Base-by-base conservation (phyloP, 345 rosid species). In the Camelina hispida region DNA sequence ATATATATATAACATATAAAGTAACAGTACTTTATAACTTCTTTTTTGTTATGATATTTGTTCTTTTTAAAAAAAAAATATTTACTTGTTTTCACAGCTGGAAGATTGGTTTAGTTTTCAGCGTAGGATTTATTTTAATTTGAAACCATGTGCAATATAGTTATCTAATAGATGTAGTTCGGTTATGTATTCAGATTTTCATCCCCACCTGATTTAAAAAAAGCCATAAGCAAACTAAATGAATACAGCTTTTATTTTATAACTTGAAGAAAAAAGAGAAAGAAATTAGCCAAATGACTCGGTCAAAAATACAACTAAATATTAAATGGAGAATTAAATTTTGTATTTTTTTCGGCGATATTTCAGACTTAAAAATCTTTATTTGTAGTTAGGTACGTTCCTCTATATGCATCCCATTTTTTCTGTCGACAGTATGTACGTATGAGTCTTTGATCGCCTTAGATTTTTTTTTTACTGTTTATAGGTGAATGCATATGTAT, bases 291-390 rank as follows among this genome's bases (percentile, higher is more conserved):
- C 17, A 23, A 57, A 57, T 13, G 59, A 47, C 59, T n/a, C 20
- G 60, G 25, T n/a, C 61, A 67, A 50, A 16, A 34, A 32, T 47
- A 74, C 58, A 58, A 58, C 32, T 37, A 17, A 9, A 58, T 22
- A 58, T 56, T 42, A 13, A 66, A 58, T 37, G 25, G n/a, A 23
- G 44, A 50, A 58, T 8, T 37, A 11, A 34, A 4, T 55, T 30
- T 71, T 57, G 9, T 1, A 66, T 37, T 57, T 74, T 66, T 12
- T 74, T 66, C 14, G 42, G 6, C 48, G 60, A 50, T 47, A 55
- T 65, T 55, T 55, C 6, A 44, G 54, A 55, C 58, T 44, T 55
- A 4, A 22, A 22, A n/a, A 3, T 8, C 60, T 32, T 23, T n/a
- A 25, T 35, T 53, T 30, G 30, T 53, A 63, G 37, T 42, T 73